A percentile compares a stretch with the other conserved stretches of the same genome.
phyloP scores from a whole-genome alignment of 2,329 filamentous ascomycete species.

The Claviceps pusilla region DNA sequence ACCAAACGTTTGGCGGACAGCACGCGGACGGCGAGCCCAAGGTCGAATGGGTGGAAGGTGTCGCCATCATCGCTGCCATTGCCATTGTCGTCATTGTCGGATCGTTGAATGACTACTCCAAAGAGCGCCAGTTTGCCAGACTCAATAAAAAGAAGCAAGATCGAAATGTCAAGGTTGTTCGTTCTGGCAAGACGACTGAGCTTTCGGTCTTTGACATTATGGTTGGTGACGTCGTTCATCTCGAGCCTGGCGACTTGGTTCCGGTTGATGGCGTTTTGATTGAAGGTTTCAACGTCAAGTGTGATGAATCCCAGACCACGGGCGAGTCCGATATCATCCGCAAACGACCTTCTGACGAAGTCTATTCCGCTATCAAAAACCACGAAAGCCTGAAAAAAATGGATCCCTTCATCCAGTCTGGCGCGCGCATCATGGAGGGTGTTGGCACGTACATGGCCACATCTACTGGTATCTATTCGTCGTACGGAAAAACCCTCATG shows the following conservation, averaged over 20 bases:
- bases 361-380: conserved; percentile 53
- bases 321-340: conserved; percentile 63
- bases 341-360: conserved; percentile 52
- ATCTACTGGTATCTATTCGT: conserved; percentile 57
- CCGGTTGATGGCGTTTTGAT: conserved; percentile 62
- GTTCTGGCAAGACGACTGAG: conserved; percentile 55
- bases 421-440: conserved; percentile 61
- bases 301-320: conserved; percentile 65
- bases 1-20: conserved; percentile 52
- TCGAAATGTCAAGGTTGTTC: conserved; percentile 54
- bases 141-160: conserved; percentile 69
- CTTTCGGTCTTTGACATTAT: conserved; percentile 55
- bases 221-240: conserved; percentile 53
- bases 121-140: conserved; percentile 65
- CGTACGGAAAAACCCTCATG: conserved; percentile 62
- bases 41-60: conserved; percentile 69
- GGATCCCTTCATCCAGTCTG: conserved; percentile 77
- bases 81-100: conserved; percentile 62
- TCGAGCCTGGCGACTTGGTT: conserved; percentile 63
- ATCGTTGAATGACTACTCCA: conserved; percentile 66
- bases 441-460: conserved; percentile 62
- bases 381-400: conserved; percentile 53
- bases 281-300: conserved; percentile 58
- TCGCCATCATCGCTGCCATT: conserved; percentile 70
- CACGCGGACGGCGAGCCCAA: conserved; percentile 36